These are phyloP conservation scores for Mangifera indica DNA, from an alignment of 345 rosid species.

Conservation along the genomic window DNA sequence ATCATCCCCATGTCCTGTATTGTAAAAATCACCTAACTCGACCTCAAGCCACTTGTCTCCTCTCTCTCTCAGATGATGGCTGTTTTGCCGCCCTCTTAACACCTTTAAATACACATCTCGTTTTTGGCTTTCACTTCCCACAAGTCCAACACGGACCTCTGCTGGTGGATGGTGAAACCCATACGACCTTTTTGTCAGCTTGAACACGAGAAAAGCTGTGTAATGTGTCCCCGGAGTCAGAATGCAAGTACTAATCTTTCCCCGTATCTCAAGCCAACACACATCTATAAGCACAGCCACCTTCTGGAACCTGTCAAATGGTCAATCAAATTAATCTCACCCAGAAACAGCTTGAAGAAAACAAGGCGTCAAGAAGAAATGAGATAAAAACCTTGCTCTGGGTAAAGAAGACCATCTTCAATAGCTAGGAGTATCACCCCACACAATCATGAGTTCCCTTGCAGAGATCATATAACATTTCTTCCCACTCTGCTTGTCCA, in stretches of 20 bases:
- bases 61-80: too few species aligned
- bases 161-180: constrained; percentile 41
- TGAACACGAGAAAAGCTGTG: constrained; percentile 48
- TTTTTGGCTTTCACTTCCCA: constrained; percentile 22
- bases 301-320: constrained; percentile 34
- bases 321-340: background rate
- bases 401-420: constrained; percentile 49
- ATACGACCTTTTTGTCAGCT: constrained; percentile 1
- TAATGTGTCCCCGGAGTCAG: constrained; percentile 46
- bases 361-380: background rate
- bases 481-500: constrained; percentile 57
- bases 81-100: too few species aligned
- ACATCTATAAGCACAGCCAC: constrained; percentile 47
- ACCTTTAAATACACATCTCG: too few species aligned
- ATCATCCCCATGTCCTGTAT: constrained; percentile 24
- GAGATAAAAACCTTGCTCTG: constrained; percentile 29
- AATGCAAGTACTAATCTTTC: constrained; percentile 33
- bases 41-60: constrained; percentile 68
- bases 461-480: constrained; percentile 62
- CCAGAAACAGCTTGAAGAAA: too few species aligned
- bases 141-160: constrained; percentile 31
- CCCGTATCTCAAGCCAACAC: constrained; percentile 51
- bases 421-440: constrained; percentile 51
- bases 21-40: constrained; percentile 49
- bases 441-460: constrained; percentile 42